Evolutionary conservation across 805 yeast species (phyloP).

Genomic region (Candida boleticola): DNA sequence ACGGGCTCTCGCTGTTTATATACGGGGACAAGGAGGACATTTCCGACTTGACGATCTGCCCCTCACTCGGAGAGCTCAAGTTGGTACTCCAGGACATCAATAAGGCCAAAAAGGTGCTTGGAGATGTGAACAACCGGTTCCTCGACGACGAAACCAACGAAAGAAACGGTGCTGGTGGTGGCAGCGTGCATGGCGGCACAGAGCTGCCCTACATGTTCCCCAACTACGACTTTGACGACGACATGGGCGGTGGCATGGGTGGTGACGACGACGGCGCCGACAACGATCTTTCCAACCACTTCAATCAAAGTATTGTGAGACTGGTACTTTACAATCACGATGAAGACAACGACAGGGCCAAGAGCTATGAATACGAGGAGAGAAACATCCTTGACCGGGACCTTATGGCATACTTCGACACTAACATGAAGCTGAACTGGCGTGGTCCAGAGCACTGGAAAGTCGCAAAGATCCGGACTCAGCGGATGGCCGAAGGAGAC

Average conservation of each 20-base stretch:
- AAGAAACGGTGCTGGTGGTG: constrained; percentile 8
- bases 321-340: constrained; percentile 4
- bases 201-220: constrained; percentile 4
- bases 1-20: background rate
- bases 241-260: constrained; percentile 15
- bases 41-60: constrained; percentile 53
- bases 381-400: constrained; percentile 50
- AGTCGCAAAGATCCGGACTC: constrained; percentile 49
- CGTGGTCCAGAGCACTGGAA: constrained; percentile 93
- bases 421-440: constrained; percentile 70
- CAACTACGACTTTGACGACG: constrained; percentile 8
- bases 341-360: constrained; percentile 8
- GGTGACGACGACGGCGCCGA: constrained; percentile 21
- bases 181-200: constrained; percentile 7
- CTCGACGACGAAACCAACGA: constrained; percentile 10
- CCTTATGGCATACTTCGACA: constrained; percentile 79
- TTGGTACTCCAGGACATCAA: constrained; percentile 54
- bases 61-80: constrained; percentile 64
- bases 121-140: constrained; percentile 39
- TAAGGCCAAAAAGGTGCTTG: constrained; percentile 46
- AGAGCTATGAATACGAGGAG: constrained; percentile 11
- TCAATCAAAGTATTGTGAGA: constrained; percentile 10
- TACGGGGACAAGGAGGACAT: constrained; percentile 8
- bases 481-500: constrained; percentile 18
- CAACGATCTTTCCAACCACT: constrained; percentile 12